A percentile compares a stretch with the other conserved stretches of the same genome.
Evolutionary conservation across 805 yeast species (phyloP).

Genomic region (Nakazawaea pomicola): DNA sequence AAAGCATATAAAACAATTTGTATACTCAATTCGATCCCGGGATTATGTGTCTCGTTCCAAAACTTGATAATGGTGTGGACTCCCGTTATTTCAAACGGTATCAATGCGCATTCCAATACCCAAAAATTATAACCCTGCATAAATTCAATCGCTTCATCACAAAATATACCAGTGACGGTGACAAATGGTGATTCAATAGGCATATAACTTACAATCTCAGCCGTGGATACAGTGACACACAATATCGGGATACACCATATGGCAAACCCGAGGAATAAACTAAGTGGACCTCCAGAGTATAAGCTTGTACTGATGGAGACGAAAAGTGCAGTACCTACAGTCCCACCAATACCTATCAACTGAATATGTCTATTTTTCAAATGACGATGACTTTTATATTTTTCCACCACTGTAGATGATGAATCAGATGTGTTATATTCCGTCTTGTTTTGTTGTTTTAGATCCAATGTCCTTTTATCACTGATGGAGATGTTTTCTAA

Average conservation of each 20-base stretch:
- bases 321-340: constrained; percentile 42
- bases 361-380: constrained; percentile 40
- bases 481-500: background rate
- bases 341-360: constrained; percentile 45
- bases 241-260: constrained; percentile 39
- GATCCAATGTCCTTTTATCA: background rate
- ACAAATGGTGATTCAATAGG: constrained; percentile 46
- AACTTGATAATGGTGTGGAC: constrained; percentile 41
- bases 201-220: constrained; percentile 41
- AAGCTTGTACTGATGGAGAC: constrained; percentile 37
- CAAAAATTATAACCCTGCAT: constrained; percentile 48
- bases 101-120: constrained; percentile 41
- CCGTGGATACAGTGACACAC: constrained; percentile 36
- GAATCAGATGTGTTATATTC: background rate
- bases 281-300: constrained; percentile 36
- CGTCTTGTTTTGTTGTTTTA: background rate
- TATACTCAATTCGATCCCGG: constrained; percentile 39
- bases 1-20: constrained; percentile 36
- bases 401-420: constrained; percentile 3
- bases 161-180: constrained; percentile 39
- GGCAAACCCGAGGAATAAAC: constrained; percentile 33
- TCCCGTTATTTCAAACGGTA: constrained; percentile 45
- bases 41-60: constrained; percentile 42
- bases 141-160: constrained; percentile 40
- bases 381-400: constrained; percentile 20